Conservation (phyloP, 345 rosid genomes). For the Reutealis trisperma region DNA sequence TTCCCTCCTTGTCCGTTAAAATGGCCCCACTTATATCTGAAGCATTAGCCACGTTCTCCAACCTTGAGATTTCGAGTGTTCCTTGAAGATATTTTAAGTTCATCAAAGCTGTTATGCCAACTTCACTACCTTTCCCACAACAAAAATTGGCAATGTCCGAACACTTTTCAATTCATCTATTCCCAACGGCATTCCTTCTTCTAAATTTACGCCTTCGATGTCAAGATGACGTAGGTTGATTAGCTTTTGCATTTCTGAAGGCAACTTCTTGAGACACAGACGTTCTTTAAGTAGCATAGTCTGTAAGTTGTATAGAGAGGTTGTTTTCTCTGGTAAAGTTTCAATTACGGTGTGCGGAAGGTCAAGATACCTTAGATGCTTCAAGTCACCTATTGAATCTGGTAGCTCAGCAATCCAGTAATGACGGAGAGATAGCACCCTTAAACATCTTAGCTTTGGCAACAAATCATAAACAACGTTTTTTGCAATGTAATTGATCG, state of each 20-base stretch:
- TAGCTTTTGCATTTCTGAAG: slow-evolving; percentile 32
- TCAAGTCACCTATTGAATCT: not conserved
- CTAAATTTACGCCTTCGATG: slow-evolving; percentile 16
- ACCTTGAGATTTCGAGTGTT: slow-evolving; percentile 29
- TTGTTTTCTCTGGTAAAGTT: slow-evolving; percentile 9
- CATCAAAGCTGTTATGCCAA: slow-evolving; percentile 32
- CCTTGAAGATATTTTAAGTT: slow-evolving; percentile 30
- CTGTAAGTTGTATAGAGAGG: slow-evolving; percentile 18
- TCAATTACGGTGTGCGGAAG: not conserved
- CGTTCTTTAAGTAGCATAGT: slow-evolving; percentile 30
- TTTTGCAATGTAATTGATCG: not conserved
- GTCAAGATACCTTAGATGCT: slow-evolving; percentile 5
- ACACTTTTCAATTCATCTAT: slow-evolving; percentile 30
- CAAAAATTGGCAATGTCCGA: slow-evolving; percentile 34
- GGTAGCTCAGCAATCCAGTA: not conserved
- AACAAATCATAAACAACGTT: not conserved
- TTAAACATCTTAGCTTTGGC: not conserved
- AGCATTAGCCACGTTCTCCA: slow-evolving; percentile 22
- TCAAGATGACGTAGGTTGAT: slow-evolving; percentile 38
- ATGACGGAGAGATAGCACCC: not conserved
- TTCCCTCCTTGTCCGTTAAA: slow-evolving; percentile 1
- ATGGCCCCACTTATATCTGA: not conserved
- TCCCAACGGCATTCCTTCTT: slow-evolving; percentile 37
- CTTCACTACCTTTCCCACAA: slow-evolving; percentile 25
- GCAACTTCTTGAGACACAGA: slow-evolving; percentile 25